Evolutionary conservation across 2,329 filamentous ascomycete genomes (phyloP).

Genomic region (Hysterium pulicare): DNA sequence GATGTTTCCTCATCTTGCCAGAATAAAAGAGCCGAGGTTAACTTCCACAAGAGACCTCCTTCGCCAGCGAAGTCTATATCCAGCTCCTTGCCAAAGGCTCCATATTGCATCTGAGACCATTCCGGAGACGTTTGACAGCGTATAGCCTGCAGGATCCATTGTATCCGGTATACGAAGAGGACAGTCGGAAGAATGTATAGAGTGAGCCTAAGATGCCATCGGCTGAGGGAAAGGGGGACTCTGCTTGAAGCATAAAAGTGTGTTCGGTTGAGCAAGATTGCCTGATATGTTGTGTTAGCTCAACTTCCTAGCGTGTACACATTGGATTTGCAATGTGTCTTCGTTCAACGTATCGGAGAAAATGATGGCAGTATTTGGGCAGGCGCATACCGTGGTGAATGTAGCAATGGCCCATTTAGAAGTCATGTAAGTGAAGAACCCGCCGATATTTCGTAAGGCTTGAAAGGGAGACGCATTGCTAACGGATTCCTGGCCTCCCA

Average conservation of each 20-base stretch:
- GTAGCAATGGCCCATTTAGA: slow-evolving; percentile 91
- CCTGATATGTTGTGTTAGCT: slow-evolving; percentile 50
- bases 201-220: slow-evolving; percentile 50
- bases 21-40: slow-evolving; percentile 70
- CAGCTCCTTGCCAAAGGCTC: slow-evolving; percentile 40
- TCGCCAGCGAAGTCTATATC: slow-evolving; percentile 52
- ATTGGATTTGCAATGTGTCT: too few relatives aligned
- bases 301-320: too few relatives aligned
- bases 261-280: slow-evolving; percentile 83
- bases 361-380: too few relatives aligned
- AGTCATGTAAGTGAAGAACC: slow-evolving; percentile 84
- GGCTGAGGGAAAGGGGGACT: slow-evolving; percentile 71
- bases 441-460: slow-evolving; percentile 67
- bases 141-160: slow-evolving; percentile 73
- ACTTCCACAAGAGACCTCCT: slow-evolving; percentile 65
- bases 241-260: slow-evolving; percentile 90
- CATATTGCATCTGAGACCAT: slow-evolving; percentile 47
- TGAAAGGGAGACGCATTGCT: slow-evolving; percentile 46
- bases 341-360: too few relatives aligned
- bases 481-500: slow-evolving; percentile 17
- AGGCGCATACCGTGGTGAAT: slow-evolving; percentile 70
- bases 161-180: slow-evolving; percentile 56
- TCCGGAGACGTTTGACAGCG: slow-evolving; percentile 74
- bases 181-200: slow-evolving; percentile 31
- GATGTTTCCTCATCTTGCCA: slow-evolving; percentile 72